Conservation (phyloP, 1,284 basidiomycete species). For the Fomitopsis betulina region DNA sequence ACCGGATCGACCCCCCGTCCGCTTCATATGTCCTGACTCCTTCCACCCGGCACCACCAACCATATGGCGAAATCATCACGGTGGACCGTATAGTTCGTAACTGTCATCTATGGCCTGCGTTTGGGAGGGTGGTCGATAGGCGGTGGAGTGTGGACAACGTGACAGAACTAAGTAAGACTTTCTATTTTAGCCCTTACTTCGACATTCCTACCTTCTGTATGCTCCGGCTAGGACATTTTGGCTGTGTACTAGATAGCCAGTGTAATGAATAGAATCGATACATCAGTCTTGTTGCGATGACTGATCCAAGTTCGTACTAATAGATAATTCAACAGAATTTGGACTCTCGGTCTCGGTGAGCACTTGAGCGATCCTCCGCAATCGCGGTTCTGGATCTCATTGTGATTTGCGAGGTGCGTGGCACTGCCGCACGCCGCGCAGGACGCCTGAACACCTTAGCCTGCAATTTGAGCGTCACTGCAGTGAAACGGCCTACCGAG, state of each 20-base stretch:
- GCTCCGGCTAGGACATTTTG: background rate
- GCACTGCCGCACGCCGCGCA: too few species aligned
- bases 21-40: background rate
- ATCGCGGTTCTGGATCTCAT: too few species aligned
- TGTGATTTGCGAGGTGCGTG: too few species aligned
- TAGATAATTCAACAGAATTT: too few species aligned
- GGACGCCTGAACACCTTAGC: too few species aligned
- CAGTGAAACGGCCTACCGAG: too few species aligned
- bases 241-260: background rate
- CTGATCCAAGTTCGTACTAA: too few species aligned
- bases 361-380: too few species aligned
- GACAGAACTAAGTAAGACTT: background rate
- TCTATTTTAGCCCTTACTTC: background rate
- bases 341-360: too few species aligned
- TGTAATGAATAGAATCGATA: too few species aligned
- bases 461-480: too few species aligned
- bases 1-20: conserved; percentile 3
- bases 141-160: conserved; percentile 6
- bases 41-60: conserved; percentile 10
- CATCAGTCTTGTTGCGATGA: too few species aligned
- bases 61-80: conserved; percentile 18
- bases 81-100: conserved; percentile 17
- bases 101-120: conserved; percentile 22
- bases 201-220: background rate
- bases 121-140: background rate